Evolutionary conservation across 1,284 basidiomycete genomes (phyloP).

Genomic region (Meripilus lineatus): DNA sequence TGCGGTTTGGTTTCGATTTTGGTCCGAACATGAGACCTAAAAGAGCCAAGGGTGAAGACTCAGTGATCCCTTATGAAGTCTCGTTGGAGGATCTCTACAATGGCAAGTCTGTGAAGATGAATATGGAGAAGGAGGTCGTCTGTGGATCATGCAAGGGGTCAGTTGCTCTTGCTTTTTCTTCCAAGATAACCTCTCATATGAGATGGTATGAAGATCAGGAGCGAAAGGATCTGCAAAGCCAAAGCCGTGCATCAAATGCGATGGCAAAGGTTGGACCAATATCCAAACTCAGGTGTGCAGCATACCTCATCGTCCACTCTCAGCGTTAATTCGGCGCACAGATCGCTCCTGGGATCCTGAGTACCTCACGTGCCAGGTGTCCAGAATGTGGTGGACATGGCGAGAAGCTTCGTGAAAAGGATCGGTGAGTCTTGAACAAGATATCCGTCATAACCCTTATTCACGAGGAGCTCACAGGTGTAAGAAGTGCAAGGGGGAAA

Average conservation of each 20-base stretch:
- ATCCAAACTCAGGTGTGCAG: constrained; percentile 55
- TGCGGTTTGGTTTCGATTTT: constrained; percentile 50
- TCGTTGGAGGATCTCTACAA: constrained; percentile 91
- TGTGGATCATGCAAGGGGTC: constrained; percentile 83
- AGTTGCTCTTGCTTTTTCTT: constrained; percentile 20
- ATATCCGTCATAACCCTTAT: neutral
- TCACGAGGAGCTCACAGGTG: constrained; percentile 48
- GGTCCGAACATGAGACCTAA: constrained; percentile 39
- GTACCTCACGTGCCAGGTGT: constrained; percentile 57
- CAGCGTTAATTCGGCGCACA: constrained; percentile 21
- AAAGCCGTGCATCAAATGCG: constrained; percentile 77
- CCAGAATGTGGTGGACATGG: constrained; percentile 80
- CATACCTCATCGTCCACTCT: too few relatives aligned
- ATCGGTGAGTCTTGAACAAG: constrained; percentile 49
- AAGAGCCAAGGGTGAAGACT: constrained; percentile 62
- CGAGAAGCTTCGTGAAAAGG: constrained; percentile 82
- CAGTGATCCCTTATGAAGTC: constrained; percentile 79
- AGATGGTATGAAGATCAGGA: constrained; percentile 55
- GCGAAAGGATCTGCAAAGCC: constrained; percentile 77
- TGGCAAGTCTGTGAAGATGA: constrained; percentile 87
- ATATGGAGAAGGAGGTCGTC: constrained; percentile 81
- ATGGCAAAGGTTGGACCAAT: constrained; percentile 76
- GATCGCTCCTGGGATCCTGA: constrained; percentile 47
- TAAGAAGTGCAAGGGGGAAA: constrained; percentile 92
- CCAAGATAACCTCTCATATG: neutral